Percentiles rank a stretch among this genome's conserved stretches.
Evolutionary conservation across 2,329 filamentous ascomycete species (phyloP).

Genomic region (Ophiostoma piceae): DNA sequence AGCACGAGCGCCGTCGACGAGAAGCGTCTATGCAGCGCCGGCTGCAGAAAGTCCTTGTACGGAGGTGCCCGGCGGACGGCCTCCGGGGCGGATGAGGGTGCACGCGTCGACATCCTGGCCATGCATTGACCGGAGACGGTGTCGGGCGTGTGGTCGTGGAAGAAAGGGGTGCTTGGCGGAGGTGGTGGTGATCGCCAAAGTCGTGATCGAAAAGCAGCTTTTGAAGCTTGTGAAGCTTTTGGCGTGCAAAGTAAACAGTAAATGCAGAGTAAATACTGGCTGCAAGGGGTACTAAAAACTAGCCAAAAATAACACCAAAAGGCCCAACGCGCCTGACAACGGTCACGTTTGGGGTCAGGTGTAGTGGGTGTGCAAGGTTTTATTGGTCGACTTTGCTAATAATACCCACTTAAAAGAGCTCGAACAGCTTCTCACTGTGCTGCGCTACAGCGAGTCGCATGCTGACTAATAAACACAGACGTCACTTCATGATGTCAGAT

Average conservation of each 20-base stretch:
- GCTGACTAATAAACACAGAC: not conserved
- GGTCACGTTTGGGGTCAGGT: conserved; percentile 17
- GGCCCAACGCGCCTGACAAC: conserved; percentile 19
- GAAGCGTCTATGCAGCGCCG: conserved; percentile 81
- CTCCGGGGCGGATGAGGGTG: conserved; percentile 20
- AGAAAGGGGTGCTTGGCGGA: not conserved
- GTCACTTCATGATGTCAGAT: not conserved
- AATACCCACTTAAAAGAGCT: not conserved
- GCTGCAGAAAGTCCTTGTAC: conserved; percentile 88
- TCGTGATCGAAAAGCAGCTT: not conserved
- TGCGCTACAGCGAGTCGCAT: not conserved
- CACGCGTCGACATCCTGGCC: conserved; percentile 44
- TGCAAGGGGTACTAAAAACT: conserved; percentile 10
- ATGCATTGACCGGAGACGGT: conserved; percentile 35
- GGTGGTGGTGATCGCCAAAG: not conserved
- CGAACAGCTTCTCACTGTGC: not conserved
- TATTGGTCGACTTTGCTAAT: not conserved
- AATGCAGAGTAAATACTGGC: conserved; percentile 11
- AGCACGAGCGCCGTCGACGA: conserved; percentile 68
- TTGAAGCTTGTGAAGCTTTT: conserved; percentile 20
- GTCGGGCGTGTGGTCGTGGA: conserved; percentile 2
- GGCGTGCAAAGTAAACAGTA: conserved; percentile 23
- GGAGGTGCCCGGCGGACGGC: conserved; percentile 50
- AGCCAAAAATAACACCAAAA: conserved; percentile 15
- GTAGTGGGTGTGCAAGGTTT: not conserved